Evolutionary conservation across 495 filamentous ascomycete species (phyloP), one percentile per base, ranked within the genome.

Genomic region (Tuber brumale): DNA sequence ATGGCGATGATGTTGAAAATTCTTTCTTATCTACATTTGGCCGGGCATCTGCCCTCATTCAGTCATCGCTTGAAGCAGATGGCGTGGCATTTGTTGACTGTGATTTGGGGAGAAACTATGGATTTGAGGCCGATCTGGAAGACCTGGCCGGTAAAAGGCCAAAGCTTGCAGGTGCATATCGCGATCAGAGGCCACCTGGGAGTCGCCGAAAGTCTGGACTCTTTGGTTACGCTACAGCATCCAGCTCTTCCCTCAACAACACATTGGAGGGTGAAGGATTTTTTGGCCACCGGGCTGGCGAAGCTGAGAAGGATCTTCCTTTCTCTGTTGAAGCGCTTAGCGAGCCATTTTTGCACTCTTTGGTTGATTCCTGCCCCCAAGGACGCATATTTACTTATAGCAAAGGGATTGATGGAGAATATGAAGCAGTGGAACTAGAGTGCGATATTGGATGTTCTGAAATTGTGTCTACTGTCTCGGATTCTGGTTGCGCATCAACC

Each of bases 21-120:
- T 74, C 77, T 35, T 79, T 80, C 42, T 73, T 77, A 14, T 79
- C 75, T 14, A 86, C 85, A 9, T 86, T 86, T 42, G 70, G 83
- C 12, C 83, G 84, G 39, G 86, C 86, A 16, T 84, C 85, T 70
- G 76, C 78, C 21, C 75, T 86, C 31, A 82, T 87, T 18, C 79
- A 82, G 23, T 82, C 84, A 1, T 85, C 86, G 0, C 85, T 86
- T 78, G 83, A 85, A 70, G 77, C 86, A n/a, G 85, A 86, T 70
- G 86, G 86, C 10, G 86, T 86, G 1, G 44, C 82, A 3, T 86
- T 86, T 61, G 76, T 86, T 6, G 85, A 87, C 76, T 84, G 85
- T 21, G 80, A 82, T 46, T 71, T 82, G 21, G 80, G 78, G 48
- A 80, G 78, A 19, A 76, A 75, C 27, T 82, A 76, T 39, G 74